These are phyloP conservation scores for Rachicladosporium sp. DNA, from an alignment of 2,329 filamentous ascomycete species.

Conservation along the genomic window DNA sequence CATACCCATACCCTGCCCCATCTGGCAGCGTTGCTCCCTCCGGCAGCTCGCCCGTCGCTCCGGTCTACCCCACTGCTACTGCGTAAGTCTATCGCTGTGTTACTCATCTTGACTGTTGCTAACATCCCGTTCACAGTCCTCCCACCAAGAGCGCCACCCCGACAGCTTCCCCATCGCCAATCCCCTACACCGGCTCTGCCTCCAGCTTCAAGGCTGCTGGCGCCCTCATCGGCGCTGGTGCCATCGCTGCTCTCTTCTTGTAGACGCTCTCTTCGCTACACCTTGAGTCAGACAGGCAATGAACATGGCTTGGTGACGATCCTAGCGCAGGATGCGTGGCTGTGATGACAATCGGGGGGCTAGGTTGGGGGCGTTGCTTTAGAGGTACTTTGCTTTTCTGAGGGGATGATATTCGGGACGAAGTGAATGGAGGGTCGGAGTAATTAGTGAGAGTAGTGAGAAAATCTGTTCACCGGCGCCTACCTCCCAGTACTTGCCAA, in stretches of 20 bases:
- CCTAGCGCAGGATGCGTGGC: conserved; percentile 3
- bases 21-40: too few species aligned
- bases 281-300: neutral
- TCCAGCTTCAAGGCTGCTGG: conserved; percentile 11
- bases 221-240: conserved; percentile 13
- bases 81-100: too few species aligned
- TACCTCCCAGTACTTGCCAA: too few species aligned
- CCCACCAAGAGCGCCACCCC: too few species aligned
- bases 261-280: conserved; percentile 6
- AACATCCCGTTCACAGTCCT: neutral
- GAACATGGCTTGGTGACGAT: neutral
- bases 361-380: too few species aligned
- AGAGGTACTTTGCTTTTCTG: neutral
- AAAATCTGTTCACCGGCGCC: too few species aligned
- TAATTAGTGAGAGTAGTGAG: too few species aligned
- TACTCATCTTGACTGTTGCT: neutral
- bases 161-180: neutral
- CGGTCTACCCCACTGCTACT: too few species aligned
- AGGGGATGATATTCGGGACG: neutral
- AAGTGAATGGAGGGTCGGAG: neutral
- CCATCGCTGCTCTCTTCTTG: conserved; percentile 16
- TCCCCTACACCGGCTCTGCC: conserved; percentile 12
- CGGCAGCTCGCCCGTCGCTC: too few species aligned
- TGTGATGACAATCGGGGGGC: too few species aligned
- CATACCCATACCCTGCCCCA: neutral